phyloP scores from a whole-genome alignment of 306 rosid species.

The Datisca glomerata region DNA sequence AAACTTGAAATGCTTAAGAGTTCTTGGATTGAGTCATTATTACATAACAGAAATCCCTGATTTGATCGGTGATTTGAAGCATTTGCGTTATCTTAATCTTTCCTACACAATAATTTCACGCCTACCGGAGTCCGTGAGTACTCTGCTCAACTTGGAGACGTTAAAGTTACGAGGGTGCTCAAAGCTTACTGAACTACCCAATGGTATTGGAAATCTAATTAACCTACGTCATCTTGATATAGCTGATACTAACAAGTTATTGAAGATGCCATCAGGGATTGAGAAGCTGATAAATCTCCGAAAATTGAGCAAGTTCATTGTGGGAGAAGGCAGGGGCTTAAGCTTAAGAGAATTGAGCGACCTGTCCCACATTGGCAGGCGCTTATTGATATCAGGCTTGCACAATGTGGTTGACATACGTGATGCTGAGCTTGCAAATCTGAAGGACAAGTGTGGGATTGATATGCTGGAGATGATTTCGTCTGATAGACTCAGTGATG shows the following conservation, averaged over 20 bases:
- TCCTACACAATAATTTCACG: neutral
- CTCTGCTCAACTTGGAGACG: conserved; percentile 7
- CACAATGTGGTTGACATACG: too few relatives aligned
- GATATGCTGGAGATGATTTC: neutral
- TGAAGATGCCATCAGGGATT: too few relatives aligned
- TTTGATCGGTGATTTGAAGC: neutral
- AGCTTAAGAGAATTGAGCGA: too few relatives aligned
- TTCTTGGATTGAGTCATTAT: neutral
- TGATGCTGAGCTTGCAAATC: too few relatives aligned
- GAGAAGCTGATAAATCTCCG: too few relatives aligned
- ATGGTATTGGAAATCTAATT: neutral
- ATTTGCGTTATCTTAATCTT: neutral
- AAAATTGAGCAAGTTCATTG: too few relatives aligned
- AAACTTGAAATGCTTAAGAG: neutral
- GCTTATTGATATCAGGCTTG: too few relatives aligned
- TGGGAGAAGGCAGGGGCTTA: too few relatives aligned
- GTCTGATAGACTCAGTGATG: too few relatives aligned
- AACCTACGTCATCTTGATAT: conserved; percentile 6
- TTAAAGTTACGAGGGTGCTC: neutral
- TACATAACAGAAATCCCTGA: neutral
- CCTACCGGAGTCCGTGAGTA: neutral
- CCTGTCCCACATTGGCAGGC: too few relatives aligned
- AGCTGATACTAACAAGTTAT: too few relatives aligned
- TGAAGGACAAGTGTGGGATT: neutral
- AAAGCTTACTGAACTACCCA: neutral